phyloP scores from a whole-genome alignment of 805 yeast species.

The Naumovozyma castellii region DNA sequence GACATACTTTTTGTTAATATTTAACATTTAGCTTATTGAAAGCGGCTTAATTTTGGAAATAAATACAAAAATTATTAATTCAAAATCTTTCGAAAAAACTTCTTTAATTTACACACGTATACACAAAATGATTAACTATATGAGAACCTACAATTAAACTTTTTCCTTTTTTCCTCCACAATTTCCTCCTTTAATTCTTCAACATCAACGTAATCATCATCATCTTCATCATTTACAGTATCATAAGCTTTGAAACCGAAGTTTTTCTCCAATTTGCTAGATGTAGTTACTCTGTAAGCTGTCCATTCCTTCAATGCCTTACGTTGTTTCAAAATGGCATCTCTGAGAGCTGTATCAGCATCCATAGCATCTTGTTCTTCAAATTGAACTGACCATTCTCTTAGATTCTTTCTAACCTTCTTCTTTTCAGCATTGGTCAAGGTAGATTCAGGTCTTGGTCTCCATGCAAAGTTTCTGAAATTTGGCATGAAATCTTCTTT shows the following conservation, averaged over 20 bases:
- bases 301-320: conserved; percentile 77
- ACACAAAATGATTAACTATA: too few relatives aligned
- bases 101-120: too few relatives aligned
- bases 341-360: conserved; percentile 85
- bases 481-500: conserved; percentile 72
- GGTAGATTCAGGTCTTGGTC: conserved; percentile 86
- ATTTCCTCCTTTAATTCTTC: conserved; percentile 75
- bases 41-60: too few relatives aligned
- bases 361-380: conserved; percentile 95
- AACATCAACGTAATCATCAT: conserved; percentile 47
- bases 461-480: conserved; percentile 87
- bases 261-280: conserved; percentile 33
- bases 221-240: conserved; percentile 36
- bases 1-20: too few relatives aligned
- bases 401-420: conserved; percentile 82
- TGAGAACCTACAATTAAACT: too few relatives aligned
- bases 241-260: conserved; percentile 26
- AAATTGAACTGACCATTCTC: conserved; percentile 83
- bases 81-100: too few relatives aligned
- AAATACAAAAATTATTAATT: too few relatives aligned
- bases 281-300: conserved; percentile 55
- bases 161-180: conserved; percentile 62
- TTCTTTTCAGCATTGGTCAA: conserved; percentile 72
- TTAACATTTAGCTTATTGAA: too few relatives aligned
- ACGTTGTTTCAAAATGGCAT: conserved; percentile 77